These are phyloP conservation scores for Chrysoporthe cubensis DNA, from an alignment of 2,329 filamentous ascomycete genomes.

Conservation along the genomic window DNA sequence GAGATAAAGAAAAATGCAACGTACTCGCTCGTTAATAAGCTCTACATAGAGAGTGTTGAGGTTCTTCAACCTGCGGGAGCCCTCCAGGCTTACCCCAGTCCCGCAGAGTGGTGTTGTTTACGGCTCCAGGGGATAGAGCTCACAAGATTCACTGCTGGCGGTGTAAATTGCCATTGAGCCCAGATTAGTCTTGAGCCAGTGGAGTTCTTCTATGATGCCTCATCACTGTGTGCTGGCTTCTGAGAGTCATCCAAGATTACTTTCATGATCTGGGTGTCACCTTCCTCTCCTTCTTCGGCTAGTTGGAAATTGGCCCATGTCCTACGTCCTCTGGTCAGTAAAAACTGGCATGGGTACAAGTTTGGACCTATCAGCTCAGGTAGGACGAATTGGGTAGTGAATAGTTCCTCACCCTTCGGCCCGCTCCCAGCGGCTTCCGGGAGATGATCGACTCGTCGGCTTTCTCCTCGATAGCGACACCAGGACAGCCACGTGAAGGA, in stretches of 20 bases:
- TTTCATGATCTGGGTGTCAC: slow-evolving; percentile 2
- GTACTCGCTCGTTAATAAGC: not conserved
- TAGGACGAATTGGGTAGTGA: too few relatives aligned
- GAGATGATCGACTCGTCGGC: not conserved
- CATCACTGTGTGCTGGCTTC: slow-evolving; percentile 15
- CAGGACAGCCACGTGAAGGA: slow-evolving; percentile 3
- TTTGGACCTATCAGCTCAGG: too few relatives aligned
- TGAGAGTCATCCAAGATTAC: slow-evolving; percentile 5
- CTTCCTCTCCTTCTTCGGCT: not conserved
- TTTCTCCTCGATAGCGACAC: slow-evolving; percentile 1
- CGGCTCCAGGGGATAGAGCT: slow-evolving; percentile 10
- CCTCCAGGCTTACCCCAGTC: slow-evolving; percentile 7
- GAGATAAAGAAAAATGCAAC: not conserved
- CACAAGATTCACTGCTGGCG: not conserved
- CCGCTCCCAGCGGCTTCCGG: not conserved
- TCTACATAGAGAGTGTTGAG: too few relatives aligned
- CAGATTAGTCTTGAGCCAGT: slow-evolving; percentile 11
- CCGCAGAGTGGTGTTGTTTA: slow-evolving; percentile 6
- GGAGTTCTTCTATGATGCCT: slow-evolving; percentile 1
- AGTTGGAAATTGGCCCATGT: not conserved
- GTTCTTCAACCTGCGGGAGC: not conserved
- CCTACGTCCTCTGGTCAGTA: not conserved
- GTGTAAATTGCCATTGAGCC: not conserved
- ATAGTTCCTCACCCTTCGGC: not conserved
- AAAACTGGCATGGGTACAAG: not conserved